Conservation (phyloP, 2,329 filamentous ascomycete genomes). For the Monilinia laxa region DNA sequence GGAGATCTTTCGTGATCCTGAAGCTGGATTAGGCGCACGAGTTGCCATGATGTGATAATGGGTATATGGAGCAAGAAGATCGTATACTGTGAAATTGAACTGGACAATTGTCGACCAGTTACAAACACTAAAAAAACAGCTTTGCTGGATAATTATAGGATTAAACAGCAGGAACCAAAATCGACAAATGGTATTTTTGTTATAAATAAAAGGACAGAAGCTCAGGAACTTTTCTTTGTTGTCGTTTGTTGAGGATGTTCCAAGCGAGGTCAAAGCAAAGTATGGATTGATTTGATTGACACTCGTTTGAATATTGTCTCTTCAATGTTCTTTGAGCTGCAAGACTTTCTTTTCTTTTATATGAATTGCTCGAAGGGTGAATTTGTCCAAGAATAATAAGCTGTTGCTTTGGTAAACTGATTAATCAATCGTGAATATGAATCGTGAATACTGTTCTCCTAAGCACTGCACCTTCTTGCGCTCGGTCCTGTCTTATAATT, state of each 20-base stretch:
- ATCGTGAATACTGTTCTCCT: slow-evolving; percentile 2
- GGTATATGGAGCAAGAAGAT: slow-evolving; percentile 1
- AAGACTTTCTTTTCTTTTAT: not conserved
- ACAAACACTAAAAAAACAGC: not conserved
- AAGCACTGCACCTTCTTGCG: slow-evolving; percentile 25
- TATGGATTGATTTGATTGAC: slow-evolving; percentile 3
- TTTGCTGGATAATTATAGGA: slow-evolving; percentile 13
- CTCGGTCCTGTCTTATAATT: slow-evolving; percentile 35
- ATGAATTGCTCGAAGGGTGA: not conserved
- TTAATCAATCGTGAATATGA: not conserved
- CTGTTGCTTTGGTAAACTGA: not conserved
- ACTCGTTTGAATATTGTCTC: slow-evolving; percentile 10
- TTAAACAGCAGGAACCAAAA: not conserved
- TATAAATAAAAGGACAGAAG: slow-evolving; percentile 11
- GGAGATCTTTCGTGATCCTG: slow-evolving; percentile 86
- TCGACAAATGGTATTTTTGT: slow-evolving; percentile 3
- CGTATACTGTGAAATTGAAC: slow-evolving; percentile 10
- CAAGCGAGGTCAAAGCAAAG: slow-evolving; percentile 23
- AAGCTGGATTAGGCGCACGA: slow-evolving; percentile 50
- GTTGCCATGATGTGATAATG: slow-evolving; percentile 42
- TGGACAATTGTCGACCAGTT: slow-evolving; percentile 14
- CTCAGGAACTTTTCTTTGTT: slow-evolving; percentile 21
- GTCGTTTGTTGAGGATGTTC: slow-evolving; percentile 10
- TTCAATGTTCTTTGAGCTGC: slow-evolving; percentile 6
- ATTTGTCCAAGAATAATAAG: not conserved